phyloP scores from a whole-genome alignment of 768 basidiomycete genomes.

The Hebeloma cylindrosporum region DNA sequence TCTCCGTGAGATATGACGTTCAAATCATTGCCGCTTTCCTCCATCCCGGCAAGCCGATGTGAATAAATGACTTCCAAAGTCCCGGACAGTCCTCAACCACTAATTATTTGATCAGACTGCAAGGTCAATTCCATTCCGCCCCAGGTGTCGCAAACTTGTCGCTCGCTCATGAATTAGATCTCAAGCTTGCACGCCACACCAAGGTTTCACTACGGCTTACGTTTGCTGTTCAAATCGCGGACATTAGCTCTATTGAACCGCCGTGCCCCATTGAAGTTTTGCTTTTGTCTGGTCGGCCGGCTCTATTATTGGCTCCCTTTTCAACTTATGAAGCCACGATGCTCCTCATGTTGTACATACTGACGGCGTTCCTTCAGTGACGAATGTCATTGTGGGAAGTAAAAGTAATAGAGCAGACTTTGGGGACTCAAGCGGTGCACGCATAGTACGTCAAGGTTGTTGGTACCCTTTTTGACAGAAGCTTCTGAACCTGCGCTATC shows the following conservation, averaged over 20 bases:
- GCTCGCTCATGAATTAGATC: conserved; percentile 39
- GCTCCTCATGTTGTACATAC: background rate
- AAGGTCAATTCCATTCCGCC: conserved; percentile 57
- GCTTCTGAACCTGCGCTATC: background rate
- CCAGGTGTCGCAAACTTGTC: conserved; percentile 31
- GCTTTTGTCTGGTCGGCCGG: conserved; percentile 28
- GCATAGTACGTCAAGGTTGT: conserved; percentile 37
- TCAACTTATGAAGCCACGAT: conserved; percentile 36
- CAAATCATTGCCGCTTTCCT: conserved; percentile 53
- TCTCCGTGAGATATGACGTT: conserved; percentile 50
- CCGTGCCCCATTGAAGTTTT: background rate
- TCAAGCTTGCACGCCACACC: conserved; percentile 70
- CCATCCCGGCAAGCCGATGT: conserved; percentile 49
- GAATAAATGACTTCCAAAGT: conserved; percentile 10
- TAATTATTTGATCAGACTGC: conserved; percentile 35
- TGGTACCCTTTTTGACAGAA: background rate
- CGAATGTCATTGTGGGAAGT: conserved; percentile 49
- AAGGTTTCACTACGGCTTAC: conserved; percentile 66
- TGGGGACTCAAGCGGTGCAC: conserved; percentile 48
- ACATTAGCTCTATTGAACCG: background rate
- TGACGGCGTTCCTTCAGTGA: conserved; percentile 34
- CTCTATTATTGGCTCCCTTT: conserved; percentile 50
- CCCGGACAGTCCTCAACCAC: background rate
- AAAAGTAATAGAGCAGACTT: conserved; percentile 44
- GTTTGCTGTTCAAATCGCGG: conserved; percentile 56